phyloP scores from a whole-genome alignment of 176 grass and related monocot species.

The Rhynchospora tenuis region DNA sequence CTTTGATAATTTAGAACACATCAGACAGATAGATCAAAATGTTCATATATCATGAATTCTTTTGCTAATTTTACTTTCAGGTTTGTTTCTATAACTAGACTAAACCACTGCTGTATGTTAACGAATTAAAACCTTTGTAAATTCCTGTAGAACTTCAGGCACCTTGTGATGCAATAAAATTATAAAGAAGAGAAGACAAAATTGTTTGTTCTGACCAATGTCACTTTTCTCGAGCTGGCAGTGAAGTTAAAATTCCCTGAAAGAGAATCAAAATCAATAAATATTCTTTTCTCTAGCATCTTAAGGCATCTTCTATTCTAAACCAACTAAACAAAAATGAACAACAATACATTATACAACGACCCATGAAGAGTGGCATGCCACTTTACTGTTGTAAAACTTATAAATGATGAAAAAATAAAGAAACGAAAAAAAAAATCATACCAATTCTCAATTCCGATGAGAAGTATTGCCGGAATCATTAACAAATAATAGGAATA shows the following conservation, averaged over 20 bases:
- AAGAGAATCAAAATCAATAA: neutral
- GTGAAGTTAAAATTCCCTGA: neutral
- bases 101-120: neutral
- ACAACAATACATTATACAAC: neutral
- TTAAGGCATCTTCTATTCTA: neutral
- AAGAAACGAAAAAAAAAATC: neutral
- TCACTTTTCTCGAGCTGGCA: neutral
- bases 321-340: neutral
- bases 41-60: neutral
- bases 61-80: neutral
- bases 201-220: neutral
- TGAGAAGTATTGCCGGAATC: slow-evolving; percentile 1
- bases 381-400: neutral
- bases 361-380: neutral
- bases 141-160: neutral
- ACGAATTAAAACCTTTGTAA: neutral
- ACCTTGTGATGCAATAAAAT: neutral
- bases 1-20: neutral
- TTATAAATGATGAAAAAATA: neutral
- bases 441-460: slow-evolving; percentile 18
- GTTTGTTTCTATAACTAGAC: neutral
- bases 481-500: slow-evolving; percentile 37
- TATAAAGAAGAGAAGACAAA: neutral
- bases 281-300: neutral
- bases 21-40: neutral